Base-by-base conservation (phyloP, 371 early-diverging fungal genomes). In the Rhizopus delemar region DNA sequence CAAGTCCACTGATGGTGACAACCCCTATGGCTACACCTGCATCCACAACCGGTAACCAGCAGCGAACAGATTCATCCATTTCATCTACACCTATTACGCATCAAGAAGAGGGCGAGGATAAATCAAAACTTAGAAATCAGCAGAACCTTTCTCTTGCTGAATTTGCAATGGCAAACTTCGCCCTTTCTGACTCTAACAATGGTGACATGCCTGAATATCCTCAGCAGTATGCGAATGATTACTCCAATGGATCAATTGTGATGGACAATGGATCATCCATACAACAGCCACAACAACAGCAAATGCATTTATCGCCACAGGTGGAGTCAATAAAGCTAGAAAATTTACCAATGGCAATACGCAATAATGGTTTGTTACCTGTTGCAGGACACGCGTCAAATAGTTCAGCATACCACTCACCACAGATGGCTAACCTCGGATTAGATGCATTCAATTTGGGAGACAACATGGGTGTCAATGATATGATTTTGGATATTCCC, bases 1-100 rank as follows among this genome's bases (percentile, higher is more conserved):
- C 70, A 7, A 73, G 71, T 38, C 69, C 73, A 5, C 35, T 77
- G 8, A 73, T 74, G 73, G 70, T 68, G 7, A 62, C 77, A 29
- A 77, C 77, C 48, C 58, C 67, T 2, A 62, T 66, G 16, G 62
- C 59, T 9, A 66, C 66, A 2, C 66, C 66, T 29, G 62, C 51
- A 3, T 64, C 64, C 8, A 46, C 55, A 5, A 36, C 15, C 7
- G 51, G 38, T 15, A 28, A 32, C 16, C 48, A 29, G 48, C 48
- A 22, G 31, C 22, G 48, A 29, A 28, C 29, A 46, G 22, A 48
- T 46, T 0, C 45, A 46, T 29, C 16, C 13, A 13, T 62, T 56
- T 4, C 46, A 13, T 11, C 46, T 9, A 53, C 45, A 31, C 53
- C 54, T 33, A n/a, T 16, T 1, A 29, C 64, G 3, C 16, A 16